A percentile compares a stretch with the other conserved stretches of the same genome.
These are phyloP conservation scores for Immersiporthe knoxdaviesiana DNA, from an alignment of 2,329 filamentous ascomycete species.

Conservation along the genomic window DNA sequence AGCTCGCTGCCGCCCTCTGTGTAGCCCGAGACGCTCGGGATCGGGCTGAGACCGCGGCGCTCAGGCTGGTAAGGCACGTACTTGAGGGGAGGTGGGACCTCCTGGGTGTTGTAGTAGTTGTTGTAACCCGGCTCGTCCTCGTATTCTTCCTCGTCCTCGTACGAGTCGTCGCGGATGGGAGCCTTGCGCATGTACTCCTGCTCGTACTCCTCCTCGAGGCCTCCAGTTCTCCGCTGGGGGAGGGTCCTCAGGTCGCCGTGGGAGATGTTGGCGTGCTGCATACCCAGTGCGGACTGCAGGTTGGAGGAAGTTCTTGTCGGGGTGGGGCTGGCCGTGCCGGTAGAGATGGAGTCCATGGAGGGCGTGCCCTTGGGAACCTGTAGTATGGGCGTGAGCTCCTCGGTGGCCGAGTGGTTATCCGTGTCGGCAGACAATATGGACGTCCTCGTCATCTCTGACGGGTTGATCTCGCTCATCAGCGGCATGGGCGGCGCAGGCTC, in stretches of 20 bases:
- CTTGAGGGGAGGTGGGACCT: conserved; percentile 65
- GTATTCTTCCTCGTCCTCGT: conserved; percentile 48
- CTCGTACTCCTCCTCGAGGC: conserved; percentile 53
- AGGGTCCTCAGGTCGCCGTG: conserved; percentile 61
- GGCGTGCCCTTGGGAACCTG: conserved; percentile 64
- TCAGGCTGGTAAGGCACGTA: conserved; percentile 72
- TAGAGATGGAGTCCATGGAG: conserved; percentile 57
- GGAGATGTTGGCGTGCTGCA: conserved; percentile 67
- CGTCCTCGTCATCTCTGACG: conserved; percentile 84
- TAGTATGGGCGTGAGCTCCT: conserved; percentile 62
- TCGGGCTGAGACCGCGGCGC: conserved; percentile 78
- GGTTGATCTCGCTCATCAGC: conserved; percentile 80
- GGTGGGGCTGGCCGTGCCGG: conserved; percentile 56
- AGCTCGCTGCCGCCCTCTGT: conserved; percentile 68
- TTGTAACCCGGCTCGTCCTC: conserved; percentile 48
- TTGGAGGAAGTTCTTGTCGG: conserved; percentile 59
- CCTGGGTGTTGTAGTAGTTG: conserved; percentile 61
- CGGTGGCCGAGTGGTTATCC: conserved; percentile 69
- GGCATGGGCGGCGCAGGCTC: conserved; percentile 78
- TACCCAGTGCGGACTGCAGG: conserved; percentile 62
- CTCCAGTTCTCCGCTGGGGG: conserved; percentile 49
- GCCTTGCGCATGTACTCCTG: conserved; percentile 50
- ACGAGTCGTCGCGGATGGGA: conserved; percentile 40
- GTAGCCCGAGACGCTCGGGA: conserved; percentile 90
- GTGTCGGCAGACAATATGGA: conserved; percentile 85